Evolutionary conservation across 192 early-diverging fungal species (phyloP).

Genomic region (Coemansia aciculifera): DNA sequence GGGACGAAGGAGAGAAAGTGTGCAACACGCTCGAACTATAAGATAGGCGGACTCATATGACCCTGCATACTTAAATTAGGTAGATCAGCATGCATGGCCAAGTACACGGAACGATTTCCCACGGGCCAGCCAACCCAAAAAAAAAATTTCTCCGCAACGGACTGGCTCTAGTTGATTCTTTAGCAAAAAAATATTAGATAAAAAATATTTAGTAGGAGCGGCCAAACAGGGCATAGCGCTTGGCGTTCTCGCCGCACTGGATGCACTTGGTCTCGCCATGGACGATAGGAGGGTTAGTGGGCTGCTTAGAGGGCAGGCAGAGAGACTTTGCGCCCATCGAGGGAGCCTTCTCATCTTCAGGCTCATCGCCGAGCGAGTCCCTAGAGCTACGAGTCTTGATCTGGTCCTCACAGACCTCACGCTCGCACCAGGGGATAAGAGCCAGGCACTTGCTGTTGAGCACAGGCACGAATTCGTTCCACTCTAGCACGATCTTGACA

Average conservation of each 20-base stretch:
- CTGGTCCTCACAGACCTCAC: constrained; percentile 85
- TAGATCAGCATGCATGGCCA: neutral
- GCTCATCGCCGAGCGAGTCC: constrained; percentile 65
- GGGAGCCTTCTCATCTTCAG: constrained; percentile 93
- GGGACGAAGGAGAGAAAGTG: neutral
- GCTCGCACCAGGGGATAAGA: constrained; percentile 96
- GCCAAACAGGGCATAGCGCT: constrained; percentile 80
- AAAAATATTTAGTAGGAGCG: constrained; percentile 69
- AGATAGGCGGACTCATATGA: neutral
- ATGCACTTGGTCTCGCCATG: constrained; percentile 88
- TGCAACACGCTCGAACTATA: neutral
- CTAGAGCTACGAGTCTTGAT: constrained; percentile 92
- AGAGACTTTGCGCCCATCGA: constrained; percentile 99
- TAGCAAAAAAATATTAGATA: neutral
- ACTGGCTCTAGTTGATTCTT: neutral
- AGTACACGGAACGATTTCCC: constrained; percentile 1
- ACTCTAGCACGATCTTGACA: constrained; percentile 76
- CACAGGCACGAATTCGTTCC: constrained; percentile 92
- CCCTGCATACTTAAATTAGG: neutral
- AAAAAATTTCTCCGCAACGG: neutral
- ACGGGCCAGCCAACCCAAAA: neutral
- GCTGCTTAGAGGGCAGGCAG: constrained; percentile 95
- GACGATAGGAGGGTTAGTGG: constrained; percentile 76
- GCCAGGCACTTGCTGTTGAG: constrained; percentile 86
- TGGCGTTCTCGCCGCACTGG: constrained; percentile 75